Base-by-base conservation (phyloP, 495 filamentous ascomycete genomes). In the Chaetomium tenue region DNA sequence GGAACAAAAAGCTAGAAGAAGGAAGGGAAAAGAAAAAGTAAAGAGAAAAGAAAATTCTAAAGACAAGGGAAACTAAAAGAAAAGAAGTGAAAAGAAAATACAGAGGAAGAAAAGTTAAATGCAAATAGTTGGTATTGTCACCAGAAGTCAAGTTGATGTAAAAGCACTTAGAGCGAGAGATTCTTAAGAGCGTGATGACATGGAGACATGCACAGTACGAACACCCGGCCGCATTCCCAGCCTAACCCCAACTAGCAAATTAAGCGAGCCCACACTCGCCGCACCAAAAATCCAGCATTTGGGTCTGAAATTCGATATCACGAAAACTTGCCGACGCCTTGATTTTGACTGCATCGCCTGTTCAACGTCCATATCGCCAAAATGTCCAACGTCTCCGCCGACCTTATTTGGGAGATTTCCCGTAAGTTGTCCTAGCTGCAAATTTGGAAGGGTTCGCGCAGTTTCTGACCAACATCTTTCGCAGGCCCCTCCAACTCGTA, bases 371-470 rank as follows among this genome's bases (percentile, higher is more conserved):
- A 74, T 67, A 68, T 75, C 65, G 66, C 66, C 74, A 79, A 72
- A 69, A 85, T 85, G 83, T 69, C 78, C 59, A 78, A 89, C 82
- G 82, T 95, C 74, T 94, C 91, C 74, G 80, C 87, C 71, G 92
- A 97, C 76, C 85, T 96, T 67, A 81, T 96, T 83, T 97, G 92
- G 92, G 88, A 92, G 83, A 79, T 92, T 77, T 84, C 86, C 82
- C 90, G 92, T 97, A 83, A 73, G 90, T 88, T 59, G 37, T 30
- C 13, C 11, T 30, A 37, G 18, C 16, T 18, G 23, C 6, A 23
- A 5, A 28, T 37, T 42, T 18, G 22, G 47, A 33, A 33, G 37
- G 22, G 30, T 51, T 53, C 39, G 48, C 52, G 16, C 23, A 4
- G 23, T 50, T 63, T 46, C 57, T 66, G 44, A 68, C 58, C 1